These are phyloP conservation scores for Psilocybe cyanescens DNA, from an alignment of 768 basidiomycete genomes.

Conservation along the genomic window DNA sequence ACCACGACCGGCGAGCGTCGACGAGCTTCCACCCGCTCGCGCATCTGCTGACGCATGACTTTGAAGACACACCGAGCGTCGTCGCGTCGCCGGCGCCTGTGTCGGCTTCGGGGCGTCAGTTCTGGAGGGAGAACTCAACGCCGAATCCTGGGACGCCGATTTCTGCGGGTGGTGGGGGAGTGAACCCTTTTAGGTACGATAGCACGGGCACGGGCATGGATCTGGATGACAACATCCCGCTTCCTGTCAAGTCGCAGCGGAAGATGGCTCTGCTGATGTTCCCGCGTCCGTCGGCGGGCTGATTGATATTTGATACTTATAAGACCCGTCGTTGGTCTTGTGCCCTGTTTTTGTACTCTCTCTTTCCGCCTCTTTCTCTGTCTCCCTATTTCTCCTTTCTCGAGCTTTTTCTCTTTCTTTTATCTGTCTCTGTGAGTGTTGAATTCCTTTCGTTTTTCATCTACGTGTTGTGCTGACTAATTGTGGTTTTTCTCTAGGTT, in stretches of 20 bases:
- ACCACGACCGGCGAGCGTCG: background rate
- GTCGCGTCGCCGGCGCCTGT: background rate
- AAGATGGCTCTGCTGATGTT: slow-evolving; percentile 20
- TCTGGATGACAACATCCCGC: slow-evolving; percentile 18
- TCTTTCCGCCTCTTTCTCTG: background rate
- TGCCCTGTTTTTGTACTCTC: background rate
- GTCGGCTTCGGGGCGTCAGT: slow-evolving; percentile 4
- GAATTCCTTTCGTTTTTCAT: too few species aligned
- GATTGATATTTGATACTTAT: background rate
- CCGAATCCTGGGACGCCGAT: slow-evolving; percentile 18
- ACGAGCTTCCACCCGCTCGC: slow-evolving; percentile 14
- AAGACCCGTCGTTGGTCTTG: background rate
- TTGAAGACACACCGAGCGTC: slow-evolving; percentile 8
- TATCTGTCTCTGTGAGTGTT: too few species aligned
- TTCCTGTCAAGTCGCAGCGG: slow-evolving; percentile 26
- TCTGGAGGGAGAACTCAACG: slow-evolving; percentile 12
- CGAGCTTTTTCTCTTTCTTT: background rate
- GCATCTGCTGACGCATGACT: slow-evolving; percentile 16
- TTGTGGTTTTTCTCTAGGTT: too few species aligned
- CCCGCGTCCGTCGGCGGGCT: slow-evolving; percentile 9
- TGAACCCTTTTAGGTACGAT: slow-evolving; percentile 2
- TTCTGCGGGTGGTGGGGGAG: background rate
- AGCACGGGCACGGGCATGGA: slow-evolving; percentile 11
- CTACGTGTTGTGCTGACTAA: too few species aligned
- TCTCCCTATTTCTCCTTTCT: background rate